A percentile compares a stretch with the other conserved stretches of the same genome.
Evolutionary conservation across 495 filamentous ascomycete genomes (phyloP).

Genomic region (Aspergillus nanangensis): DNA sequence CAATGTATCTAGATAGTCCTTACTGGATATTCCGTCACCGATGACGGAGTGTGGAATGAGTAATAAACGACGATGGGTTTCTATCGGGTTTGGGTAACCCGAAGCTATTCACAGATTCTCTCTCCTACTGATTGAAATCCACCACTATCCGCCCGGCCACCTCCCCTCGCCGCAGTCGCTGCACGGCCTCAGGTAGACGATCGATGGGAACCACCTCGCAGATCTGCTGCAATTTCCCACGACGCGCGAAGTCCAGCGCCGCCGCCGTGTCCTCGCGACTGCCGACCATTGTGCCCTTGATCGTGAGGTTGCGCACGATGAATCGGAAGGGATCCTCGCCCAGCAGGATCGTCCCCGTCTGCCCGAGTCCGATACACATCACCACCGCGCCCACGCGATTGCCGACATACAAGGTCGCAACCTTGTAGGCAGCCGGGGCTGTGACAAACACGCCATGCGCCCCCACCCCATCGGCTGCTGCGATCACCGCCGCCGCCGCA

Average conservation of each 20-base stretch:
- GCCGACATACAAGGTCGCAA: conserved; percentile 32
- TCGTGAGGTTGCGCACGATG: conserved; percentile 37
- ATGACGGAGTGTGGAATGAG: too few relatives aligned
- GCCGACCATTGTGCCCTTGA: conserved; percentile 45
- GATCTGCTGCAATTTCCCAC: conserved; percentile 39
- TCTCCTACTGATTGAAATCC: conserved; percentile 34
- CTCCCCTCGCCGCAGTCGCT: conserved; percentile 34
- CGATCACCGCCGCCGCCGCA: conserved; percentile 31
- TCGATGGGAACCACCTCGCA: conserved; percentile 38
- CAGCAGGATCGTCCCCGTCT: conserved; percentile 24
- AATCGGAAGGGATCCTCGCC: conserved; percentile 40
- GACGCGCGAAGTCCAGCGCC: conserved; percentile 42
- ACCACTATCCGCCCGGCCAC: conserved; percentile 48
- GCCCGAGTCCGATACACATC: conserved; percentile 42
- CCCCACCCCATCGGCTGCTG: conserved; percentile 40
- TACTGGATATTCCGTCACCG: too few relatives aligned
- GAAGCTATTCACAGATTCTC: not conserved
- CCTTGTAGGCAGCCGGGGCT: conserved; percentile 42
- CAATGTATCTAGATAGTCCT: too few relatives aligned
- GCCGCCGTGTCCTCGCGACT: conserved; percentile 40
- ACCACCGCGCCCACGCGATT: conserved; percentile 36
- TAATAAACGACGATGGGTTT: too few relatives aligned
- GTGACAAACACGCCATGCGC: conserved; percentile 50
- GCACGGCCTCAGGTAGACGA: conserved; percentile 33
- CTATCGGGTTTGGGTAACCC: too few relatives aligned